A percentile compares a stretch with the other conserved stretches of the same genome.
Evolutionary conservation across 2,329 filamentous ascomycete genomes (phyloP).

Genomic region (Stachybotrys echinatus): DNA sequence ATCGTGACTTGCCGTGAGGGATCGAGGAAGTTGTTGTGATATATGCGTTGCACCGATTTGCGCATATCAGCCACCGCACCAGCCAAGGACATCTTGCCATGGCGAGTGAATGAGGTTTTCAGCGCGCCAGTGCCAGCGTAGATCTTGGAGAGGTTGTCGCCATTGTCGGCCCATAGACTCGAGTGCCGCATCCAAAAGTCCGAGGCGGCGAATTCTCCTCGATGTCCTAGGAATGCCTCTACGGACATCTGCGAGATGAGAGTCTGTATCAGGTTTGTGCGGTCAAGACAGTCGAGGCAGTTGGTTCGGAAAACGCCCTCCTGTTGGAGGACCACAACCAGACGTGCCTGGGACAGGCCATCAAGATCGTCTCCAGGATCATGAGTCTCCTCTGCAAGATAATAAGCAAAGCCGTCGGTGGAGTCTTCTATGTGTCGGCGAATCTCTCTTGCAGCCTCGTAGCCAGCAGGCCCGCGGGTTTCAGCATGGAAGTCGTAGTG

Average conservation of each 20-base stretch:
- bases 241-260: conserved; percentile 92
- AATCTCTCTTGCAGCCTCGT: conserved; percentile 86
- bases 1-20: conserved; percentile 91
- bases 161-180: conserved; percentile 94
- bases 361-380: conserved; percentile 39
- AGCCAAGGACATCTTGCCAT: conserved; percentile 92
- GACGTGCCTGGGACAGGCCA: conserved; percentile 33
- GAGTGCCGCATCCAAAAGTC: conserved; percentile 94
- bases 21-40: conserved; percentile 97
- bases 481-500: conserved; percentile 97
- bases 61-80: conserved; percentile 92
- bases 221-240: conserved; percentile 74
- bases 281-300: conserved; percentile 90
- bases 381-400: conserved; percentile 68
- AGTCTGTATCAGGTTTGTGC: conserved; percentile 93
- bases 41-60: conserved; percentile 89
- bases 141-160: conserved; percentile 87
- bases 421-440: conserved; percentile 71
- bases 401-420: conserved; percentile 88
- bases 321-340: conserved; percentile 76
- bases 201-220: conserved; percentile 60
- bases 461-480: conserved; percentile 78
- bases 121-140: conserved; percentile 95
- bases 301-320: conserved; percentile 96
- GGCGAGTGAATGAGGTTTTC: conserved; percentile 90